A percentile compares a stretch with the other conserved stretches of the same genome.
phyloP scores from a whole-genome alignment of 2,329 filamentous ascomycete genomes.

The Cryphonectria parasitica region DNA sequence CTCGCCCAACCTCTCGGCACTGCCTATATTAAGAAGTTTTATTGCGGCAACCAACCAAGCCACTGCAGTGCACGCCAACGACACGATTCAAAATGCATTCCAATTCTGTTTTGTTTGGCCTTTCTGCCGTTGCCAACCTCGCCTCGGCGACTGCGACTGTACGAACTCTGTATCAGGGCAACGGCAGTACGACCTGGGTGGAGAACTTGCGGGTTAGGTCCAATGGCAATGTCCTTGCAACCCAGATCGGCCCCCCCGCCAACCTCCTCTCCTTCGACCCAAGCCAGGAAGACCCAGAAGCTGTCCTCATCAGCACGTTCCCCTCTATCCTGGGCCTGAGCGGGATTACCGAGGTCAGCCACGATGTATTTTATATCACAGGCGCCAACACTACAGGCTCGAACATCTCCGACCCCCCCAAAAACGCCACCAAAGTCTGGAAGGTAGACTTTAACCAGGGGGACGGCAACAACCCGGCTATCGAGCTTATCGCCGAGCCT shows the following conservation, averaged over 20 bases:
- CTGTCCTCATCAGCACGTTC: conserved; percentile 10
- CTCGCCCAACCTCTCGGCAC: neutral
- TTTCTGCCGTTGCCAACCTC: conserved; percentile 8
- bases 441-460: conserved; percentile 14
- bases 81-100: neutral
- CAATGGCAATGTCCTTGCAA: conserved; percentile 10
- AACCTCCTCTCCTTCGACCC: conserved; percentile 17
- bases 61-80: neutral
- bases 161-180: conserved; percentile 10
- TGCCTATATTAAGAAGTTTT: neutral
- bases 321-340: conserved; percentile 13
- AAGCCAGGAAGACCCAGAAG: neutral
- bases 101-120: neutral
- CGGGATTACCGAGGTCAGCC: conserved; percentile 14
- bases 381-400: conserved; percentile 11
- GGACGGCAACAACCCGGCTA: neutral
- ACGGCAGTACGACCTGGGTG: conserved; percentile 14
- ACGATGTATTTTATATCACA: conserved; percentile 15
- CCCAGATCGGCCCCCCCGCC: conserved; percentile 13
- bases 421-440: conserved; percentile 13
- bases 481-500: conserved; percentile 8
- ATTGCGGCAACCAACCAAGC: neutral
- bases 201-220: conserved; percentile 14
- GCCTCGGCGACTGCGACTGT: neutral
- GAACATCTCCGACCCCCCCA: conserved; percentile 7